Evolutionary conservation across 169 alveolate species (phyloP), one percentile per base, ranked within the genome.

Genomic region (Cryptosporidium muris): DNA sequence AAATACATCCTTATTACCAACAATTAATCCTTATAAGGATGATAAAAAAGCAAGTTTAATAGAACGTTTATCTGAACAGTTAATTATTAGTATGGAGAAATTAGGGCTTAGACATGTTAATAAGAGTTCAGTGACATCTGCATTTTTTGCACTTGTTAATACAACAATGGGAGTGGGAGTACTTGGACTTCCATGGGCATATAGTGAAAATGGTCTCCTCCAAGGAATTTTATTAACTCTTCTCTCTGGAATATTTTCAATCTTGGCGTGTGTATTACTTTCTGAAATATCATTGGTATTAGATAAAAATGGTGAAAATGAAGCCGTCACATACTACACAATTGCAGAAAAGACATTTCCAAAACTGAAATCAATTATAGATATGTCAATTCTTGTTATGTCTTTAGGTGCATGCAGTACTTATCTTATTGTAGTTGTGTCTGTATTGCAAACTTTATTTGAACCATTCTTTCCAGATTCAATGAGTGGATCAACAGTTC

Each of bases 141-240:
- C 85, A 2, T 74, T 74, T 54, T 74, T 74, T 36, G 85, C 85
- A 4, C 64, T 74, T 36, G 85, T 74, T 48, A 74, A 74, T 68
- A 74, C 85, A 56, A 74, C 85, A 12, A 74, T 74, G 85, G 85
- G 85, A 2, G 85, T 74, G 3, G 85, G 85, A 25, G 60, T 74
- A 40, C 68, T 74, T 38, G 85, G 85, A n/a, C 40, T 74, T 9
- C 85, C 85, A n/a, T 74, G 85, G 85, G 85, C 85, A 45, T 74
- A 36, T 40, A 74, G 85, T 62, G 45, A 74, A 36, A 74, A 74
- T 74, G 85, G 85, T 3, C 85, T 74, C 11, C 40, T 74, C 9
- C 85, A 74, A 37, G 85, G 85, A 48, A 74, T 74, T 3, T 8
- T 58, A 3, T 9, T 74, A 43, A 74, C 85, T 34, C 8, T 74